These are phyloP conservation scores for Pseudogymnoascus sp. DNA, from an alignment of 2,329 filamentous ascomycete genomes.

Conservation along the genomic window DNA sequence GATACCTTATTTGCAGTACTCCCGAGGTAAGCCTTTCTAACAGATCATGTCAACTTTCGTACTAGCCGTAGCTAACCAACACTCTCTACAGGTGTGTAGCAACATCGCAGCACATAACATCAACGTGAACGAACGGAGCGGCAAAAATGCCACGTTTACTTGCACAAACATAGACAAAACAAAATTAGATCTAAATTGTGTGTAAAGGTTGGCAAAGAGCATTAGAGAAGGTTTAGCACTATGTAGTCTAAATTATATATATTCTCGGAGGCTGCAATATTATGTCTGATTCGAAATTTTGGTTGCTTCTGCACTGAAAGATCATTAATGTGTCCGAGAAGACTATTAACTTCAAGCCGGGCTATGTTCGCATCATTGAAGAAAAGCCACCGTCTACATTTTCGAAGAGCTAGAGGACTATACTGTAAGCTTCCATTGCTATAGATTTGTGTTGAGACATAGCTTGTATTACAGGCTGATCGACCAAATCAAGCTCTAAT, in stretches of 20 bases:
- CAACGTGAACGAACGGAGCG: slow-evolving; percentile 37
- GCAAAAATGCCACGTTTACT: slow-evolving; percentile 33
- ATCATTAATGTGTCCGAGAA: not conserved
- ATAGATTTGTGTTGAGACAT: too few species aligned
- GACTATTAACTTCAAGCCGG: not conserved
- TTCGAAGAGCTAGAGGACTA: too few species aligned
- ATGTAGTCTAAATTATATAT: not conserved
- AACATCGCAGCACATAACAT: slow-evolving; percentile 40
- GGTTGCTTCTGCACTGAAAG: not conserved
- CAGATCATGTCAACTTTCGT: not conserved
- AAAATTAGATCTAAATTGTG: slow-evolving; percentile 22
- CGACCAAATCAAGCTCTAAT: not conserved
- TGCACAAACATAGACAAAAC: slow-evolving; percentile 37
- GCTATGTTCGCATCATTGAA: not conserved
- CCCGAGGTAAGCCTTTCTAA: slow-evolving; percentile 35
- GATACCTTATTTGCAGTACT: slow-evolving; percentile 38
- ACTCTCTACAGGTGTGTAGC: slow-evolving; percentile 19
- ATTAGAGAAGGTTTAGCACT: not conserved
- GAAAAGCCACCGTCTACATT: not conserved
- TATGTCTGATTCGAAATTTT: too few species aligned
- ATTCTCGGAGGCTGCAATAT: not conserved
- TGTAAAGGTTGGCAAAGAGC: not conserved
- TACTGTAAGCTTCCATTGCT: too few species aligned
- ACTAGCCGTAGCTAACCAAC: not conserved
- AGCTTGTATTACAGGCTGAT: too few species aligned